Percentiles rank a stretch among this genome's conserved stretches.
Evolutionary conservation across 441 rosid genomes (phyloP).

Genomic region (Mallotus repandus): DNA sequence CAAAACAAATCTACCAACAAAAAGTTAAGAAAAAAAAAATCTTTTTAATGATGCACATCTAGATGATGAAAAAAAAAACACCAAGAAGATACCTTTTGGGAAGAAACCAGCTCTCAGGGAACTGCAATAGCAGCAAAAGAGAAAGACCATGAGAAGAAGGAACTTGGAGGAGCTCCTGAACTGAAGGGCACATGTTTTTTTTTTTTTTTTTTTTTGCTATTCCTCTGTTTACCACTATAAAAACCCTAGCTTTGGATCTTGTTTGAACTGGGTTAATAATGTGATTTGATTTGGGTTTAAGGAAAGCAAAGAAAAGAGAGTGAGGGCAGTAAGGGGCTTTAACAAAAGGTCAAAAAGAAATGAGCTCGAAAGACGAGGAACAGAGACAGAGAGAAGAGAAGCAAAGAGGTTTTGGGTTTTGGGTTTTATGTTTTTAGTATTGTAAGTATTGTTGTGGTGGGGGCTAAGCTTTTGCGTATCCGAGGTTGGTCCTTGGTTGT

Average conservation of each 20-base stretch:
- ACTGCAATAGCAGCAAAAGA: slow-evolving; percentile 14
- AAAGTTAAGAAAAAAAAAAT: neutral
- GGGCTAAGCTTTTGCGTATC: slow-evolving; percentile 25
- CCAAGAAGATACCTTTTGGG: slow-evolving; percentile 29
- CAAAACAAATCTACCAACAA: neutral
- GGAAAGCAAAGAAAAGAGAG: slow-evolving; percentile 16
- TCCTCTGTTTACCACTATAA: neutral
- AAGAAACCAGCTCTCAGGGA: slow-evolving; percentile 21
- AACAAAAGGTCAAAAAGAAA: no score
- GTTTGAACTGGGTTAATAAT: neutral
- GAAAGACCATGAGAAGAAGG: slow-evolving; percentile 24
- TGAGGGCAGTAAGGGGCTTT: neutral
- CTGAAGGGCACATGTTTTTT: slow-evolving; percentile 21
- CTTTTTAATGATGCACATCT: neutral
- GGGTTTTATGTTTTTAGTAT: neutral
- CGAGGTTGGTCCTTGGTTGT: slow-evolving; percentile 28
- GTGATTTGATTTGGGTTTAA: slow-evolving; percentile 1
- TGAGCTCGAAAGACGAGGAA: slow-evolving; percentile 29
- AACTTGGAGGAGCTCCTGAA: slow-evolving; percentile 15
- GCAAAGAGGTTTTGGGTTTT: neutral
- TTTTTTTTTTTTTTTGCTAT: no score
- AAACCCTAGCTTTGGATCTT: slow-evolving; percentile 29
- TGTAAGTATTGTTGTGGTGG: neutral
- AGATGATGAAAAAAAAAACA: neutral
- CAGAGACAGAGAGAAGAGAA: neutral